A percentile compares a stretch with the other conserved stretches of the same genome.
These are phyloP conservation scores for Phyllosticta citriasiana DNA, from an alignment of 2,329 filamentous ascomycete species.

Conservation along the genomic window DNA sequence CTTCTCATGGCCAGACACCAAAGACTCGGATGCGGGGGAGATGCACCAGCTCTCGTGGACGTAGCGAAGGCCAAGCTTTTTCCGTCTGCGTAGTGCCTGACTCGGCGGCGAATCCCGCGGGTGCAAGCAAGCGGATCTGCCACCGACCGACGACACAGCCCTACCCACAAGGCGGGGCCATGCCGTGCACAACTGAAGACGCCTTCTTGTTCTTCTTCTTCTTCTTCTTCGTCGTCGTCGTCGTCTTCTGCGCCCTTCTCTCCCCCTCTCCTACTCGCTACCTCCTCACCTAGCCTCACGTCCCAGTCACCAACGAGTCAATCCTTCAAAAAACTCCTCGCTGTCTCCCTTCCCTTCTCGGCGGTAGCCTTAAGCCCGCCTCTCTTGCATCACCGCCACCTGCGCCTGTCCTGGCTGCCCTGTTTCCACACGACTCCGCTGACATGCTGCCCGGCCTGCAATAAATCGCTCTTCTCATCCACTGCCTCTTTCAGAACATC, in stretches of 20 bases:
- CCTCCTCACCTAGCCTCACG: too few relatives aligned
- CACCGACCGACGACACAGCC: conserved; percentile 8
- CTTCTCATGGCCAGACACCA: not conserved
- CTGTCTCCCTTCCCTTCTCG: not conserved
- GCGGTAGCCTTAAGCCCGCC: conserved; percentile 9
- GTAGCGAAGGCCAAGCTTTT: not conserved
- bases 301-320: too few relatives aligned
- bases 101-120: not conserved
- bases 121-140: not conserved
- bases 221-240: not conserved
- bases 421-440: conserved; percentile 8
- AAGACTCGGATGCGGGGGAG: too few relatives aligned
- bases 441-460: conserved; percentile 7
- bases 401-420: conserved; percentile 6
- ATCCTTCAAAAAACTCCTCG: too few relatives aligned
- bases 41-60: not conserved
- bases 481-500: not conserved
- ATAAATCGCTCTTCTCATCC: conserved; percentile 7
- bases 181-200: not conserved
- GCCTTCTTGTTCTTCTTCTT: not conserved
- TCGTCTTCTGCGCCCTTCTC: too few relatives aligned
- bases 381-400: conserved; percentile 10
- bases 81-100: not conserved
- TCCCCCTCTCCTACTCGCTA: not conserved
- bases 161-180: conserved; percentile 7